These are phyloP conservation scores for Cinnamomum chago DNA, from an alignment of 164 flowering plant species.

Conservation along the genomic window DNA sequence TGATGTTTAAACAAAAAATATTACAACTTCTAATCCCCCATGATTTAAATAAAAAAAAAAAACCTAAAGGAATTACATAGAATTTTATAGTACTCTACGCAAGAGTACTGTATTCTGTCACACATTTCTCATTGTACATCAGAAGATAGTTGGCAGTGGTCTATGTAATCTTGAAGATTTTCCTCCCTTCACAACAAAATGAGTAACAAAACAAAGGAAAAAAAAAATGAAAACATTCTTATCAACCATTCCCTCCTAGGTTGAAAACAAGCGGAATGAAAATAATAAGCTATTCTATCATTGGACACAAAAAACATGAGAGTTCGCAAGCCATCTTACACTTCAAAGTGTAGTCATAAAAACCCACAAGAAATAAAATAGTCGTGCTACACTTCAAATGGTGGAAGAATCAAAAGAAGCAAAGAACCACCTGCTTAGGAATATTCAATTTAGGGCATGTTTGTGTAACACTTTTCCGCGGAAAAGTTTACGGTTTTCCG, in stretches of 20 bases:
- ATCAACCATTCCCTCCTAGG: not conserved
- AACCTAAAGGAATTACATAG: too few species aligned
- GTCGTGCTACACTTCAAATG: too few species aligned
- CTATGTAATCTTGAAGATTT: not conserved
- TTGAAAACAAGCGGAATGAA: not conserved
- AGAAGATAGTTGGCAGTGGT: not conserved
- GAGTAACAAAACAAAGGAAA: not conserved
- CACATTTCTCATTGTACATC: not conserved
- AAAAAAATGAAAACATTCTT: not conserved
- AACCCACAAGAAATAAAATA: not conserved
- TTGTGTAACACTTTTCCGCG: too few species aligned
- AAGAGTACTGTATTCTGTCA: too few species aligned
- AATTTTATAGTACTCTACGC: too few species aligned
- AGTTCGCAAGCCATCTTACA: not conserved
- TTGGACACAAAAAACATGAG: not conserved
- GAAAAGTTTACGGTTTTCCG: too few species aligned
- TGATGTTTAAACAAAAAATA: too few species aligned
- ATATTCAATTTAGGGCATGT: too few species aligned
- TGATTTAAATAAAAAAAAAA: too few species aligned
- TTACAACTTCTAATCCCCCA: too few species aligned
- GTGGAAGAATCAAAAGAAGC: too few species aligned
- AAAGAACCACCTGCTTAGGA: too few species aligned
- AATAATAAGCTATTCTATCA: not conserved
- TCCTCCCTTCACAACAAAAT: not conserved
- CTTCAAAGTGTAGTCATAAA: not conserved